These are phyloP conservation scores for Jaltomata sinuosa DNA, from an alignment of 257 asterid genomes.

Conservation along the genomic window DNA sequence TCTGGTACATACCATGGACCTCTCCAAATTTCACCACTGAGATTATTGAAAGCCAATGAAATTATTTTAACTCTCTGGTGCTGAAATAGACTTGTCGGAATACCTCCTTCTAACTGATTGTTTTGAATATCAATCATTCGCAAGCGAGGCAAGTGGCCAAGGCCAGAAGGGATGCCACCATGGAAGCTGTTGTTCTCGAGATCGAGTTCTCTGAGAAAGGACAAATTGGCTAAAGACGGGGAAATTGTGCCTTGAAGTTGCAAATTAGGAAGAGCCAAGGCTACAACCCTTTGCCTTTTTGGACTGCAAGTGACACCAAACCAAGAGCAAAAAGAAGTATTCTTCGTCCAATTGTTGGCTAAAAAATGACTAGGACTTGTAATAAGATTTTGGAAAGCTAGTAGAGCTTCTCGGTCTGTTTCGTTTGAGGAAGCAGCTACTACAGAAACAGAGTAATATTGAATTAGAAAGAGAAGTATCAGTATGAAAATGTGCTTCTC, in stretches of 20 bases:
- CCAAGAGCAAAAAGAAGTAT: neutral
- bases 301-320: neutral
- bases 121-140: neutral
- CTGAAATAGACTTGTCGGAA: neutral
- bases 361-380: neutral
- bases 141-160: neutral
- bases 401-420: neutral
- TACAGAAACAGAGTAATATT: neutral
- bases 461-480: neutral
- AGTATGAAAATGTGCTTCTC: neutral
- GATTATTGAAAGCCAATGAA: neutral
- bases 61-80: no score
- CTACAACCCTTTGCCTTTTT: neutral
- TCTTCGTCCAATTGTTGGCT: slow-evolving; percentile 13
- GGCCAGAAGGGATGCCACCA: neutral
- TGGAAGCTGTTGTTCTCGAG: slow-evolving; percentile 1
- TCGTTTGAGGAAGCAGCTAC: neutral
- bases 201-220: neutral
- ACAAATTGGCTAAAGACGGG: neutral
- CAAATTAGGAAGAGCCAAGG: neutral
- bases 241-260: neutral
- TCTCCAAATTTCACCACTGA: neutral
- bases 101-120: neutral
- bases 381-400: neutral
- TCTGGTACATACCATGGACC: neutral